phyloP scores from a whole-genome alignment of 768 basidiomycete species.

The Lactifluus rugatus region DNA sequence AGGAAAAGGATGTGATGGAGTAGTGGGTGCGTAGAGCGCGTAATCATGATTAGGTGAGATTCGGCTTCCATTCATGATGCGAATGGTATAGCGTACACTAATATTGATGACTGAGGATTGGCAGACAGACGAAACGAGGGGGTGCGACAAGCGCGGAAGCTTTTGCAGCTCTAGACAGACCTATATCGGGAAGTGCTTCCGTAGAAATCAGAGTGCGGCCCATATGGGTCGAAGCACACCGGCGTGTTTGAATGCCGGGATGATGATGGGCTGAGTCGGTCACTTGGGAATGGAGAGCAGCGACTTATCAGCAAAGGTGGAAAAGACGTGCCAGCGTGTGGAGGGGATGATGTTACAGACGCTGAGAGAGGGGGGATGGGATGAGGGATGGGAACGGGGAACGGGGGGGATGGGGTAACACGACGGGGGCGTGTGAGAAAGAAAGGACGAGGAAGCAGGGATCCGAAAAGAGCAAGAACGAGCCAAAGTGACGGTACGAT shows the following conservation, averaged over 20 bases:
- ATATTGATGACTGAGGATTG: slow-evolving; percentile 15
- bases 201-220: slow-evolving; percentile 10
- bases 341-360: slow-evolving; percentile 6
- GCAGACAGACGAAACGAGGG: slow-evolving; percentile 12
- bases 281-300: background rate
- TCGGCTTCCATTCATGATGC: slow-evolving; percentile 15
- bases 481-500: slow-evolving; percentile 10
- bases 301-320: background rate
- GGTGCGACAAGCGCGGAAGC: slow-evolving; percentile 21
- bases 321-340: background rate
- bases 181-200: slow-evolving; percentile 19
- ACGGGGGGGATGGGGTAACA: background rate
- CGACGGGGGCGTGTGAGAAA: background rate
- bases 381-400: background rate
- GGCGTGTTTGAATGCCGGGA: slow-evolving; percentile 15
- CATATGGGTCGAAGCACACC: background rate
- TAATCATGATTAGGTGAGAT: slow-evolving; percentile 10
- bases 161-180: slow-evolving; percentile 3
- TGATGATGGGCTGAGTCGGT: background rate
- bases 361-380: background rate
- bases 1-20: background rate
- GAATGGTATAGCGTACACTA: slow-evolving; percentile 10
- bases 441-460: background rate
- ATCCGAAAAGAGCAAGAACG: slow-evolving; percentile 2
- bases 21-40: slow-evolving; percentile 1